Evolutionary conservation across 2,329 filamentous ascomycete species (phyloP).

Genomic region (Neophaeococcomyces mojaviensis): DNA sequence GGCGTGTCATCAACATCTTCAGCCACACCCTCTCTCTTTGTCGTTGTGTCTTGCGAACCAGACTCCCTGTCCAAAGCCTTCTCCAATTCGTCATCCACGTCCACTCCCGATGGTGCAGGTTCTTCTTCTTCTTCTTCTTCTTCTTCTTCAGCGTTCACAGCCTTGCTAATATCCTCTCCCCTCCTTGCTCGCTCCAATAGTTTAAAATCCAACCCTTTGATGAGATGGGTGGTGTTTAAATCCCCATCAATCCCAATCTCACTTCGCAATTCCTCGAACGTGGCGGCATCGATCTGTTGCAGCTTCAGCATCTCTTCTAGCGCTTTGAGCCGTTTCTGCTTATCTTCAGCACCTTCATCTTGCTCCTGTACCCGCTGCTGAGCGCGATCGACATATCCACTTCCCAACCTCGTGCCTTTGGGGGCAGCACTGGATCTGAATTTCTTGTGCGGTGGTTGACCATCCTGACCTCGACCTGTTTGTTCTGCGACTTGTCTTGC

Average conservation of each 20-base stretch:
- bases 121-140: constrained; percentile 28
- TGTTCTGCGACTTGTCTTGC: constrained; percentile 75
- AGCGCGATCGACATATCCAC: constrained; percentile 78
- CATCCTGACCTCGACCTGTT: constrained; percentile 42
- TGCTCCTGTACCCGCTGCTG: constrained; percentile 48
- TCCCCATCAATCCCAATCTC: constrained; percentile 75
- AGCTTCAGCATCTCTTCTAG: constrained; percentile 76
- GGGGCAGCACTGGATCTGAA: constrained; percentile 68
- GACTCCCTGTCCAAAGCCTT: constrained; percentile 32
- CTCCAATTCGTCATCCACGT: constrained; percentile 58
- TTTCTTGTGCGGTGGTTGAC: constrained; percentile 59
- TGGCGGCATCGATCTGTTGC: constrained; percentile 71
- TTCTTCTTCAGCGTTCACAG: constrained; percentile 18
- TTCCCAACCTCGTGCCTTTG: constrained; percentile 70
- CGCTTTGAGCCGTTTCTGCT: constrained; percentile 62
- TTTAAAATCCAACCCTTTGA: constrained; percentile 86
- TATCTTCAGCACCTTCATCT: constrained; percentile 48
- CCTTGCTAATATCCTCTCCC: constrained; percentile 48
- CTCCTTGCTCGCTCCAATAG: constrained; percentile 44
- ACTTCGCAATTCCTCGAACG: constrained; percentile 65
- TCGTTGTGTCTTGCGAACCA: constrained; percentile 13
- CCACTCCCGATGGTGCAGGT: constrained; percentile 27
- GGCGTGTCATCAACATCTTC: constrained; percentile 29
- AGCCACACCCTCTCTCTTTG: constrained; percentile 16
- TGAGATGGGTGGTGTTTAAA: constrained; percentile 69